phyloP scores from a whole-genome alignment of 345 rosid genomes.

The Camelina hispida region DNA sequence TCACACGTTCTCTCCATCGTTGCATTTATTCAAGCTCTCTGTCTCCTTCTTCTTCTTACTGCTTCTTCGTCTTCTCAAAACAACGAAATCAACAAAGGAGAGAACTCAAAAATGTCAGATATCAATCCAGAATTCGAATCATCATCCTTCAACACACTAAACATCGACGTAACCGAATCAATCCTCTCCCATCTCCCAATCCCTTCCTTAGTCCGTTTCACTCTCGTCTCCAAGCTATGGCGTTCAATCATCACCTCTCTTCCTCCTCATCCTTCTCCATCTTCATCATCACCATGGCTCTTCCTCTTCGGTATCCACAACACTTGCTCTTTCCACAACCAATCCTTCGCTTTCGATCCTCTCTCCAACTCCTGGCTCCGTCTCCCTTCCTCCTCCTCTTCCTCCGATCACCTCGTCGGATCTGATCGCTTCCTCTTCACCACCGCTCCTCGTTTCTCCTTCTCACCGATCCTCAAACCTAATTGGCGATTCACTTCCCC shows the following conservation, averaged over 20 bases:
- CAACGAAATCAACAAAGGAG: neutral
- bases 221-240: slow-evolving; percentile 77
- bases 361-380: slow-evolving; percentile 68
- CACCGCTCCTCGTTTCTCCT: slow-evolving; percentile 69
- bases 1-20: slow-evolving; percentile 45
- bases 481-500: slow-evolving; percentile 62
- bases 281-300: slow-evolving; percentile 65
- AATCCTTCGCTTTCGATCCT: slow-evolving; percentile 88
- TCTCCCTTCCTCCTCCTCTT: slow-evolving; percentile 53
- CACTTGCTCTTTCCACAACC: slow-evolving; percentile 73
- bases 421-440: slow-evolving; percentile 72
- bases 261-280: slow-evolving; percentile 33
- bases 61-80: neutral
- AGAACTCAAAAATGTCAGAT: slow-evolving; percentile 42
- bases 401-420: slow-evolving; percentile 50
- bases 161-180: slow-evolving; percentile 59
- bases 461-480: slow-evolving; percentile 59
- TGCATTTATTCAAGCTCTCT: slow-evolving; percentile 20
- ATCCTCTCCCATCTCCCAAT: slow-evolving; percentile 76
- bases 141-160: slow-evolving; percentile 53
- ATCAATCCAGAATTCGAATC: slow-evolving; percentile 31
- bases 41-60: slow-evolving; percentile 2
- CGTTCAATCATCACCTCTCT: slow-evolving; percentile 55
- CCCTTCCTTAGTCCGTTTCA: slow-evolving; percentile 74
- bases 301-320: slow-evolving; percentile 91